A percentile compares a stretch with the other conserved stretches of the same genome.
Conservation (phyloP, 106 monocot species). For the Acorus calamus region DNA sequence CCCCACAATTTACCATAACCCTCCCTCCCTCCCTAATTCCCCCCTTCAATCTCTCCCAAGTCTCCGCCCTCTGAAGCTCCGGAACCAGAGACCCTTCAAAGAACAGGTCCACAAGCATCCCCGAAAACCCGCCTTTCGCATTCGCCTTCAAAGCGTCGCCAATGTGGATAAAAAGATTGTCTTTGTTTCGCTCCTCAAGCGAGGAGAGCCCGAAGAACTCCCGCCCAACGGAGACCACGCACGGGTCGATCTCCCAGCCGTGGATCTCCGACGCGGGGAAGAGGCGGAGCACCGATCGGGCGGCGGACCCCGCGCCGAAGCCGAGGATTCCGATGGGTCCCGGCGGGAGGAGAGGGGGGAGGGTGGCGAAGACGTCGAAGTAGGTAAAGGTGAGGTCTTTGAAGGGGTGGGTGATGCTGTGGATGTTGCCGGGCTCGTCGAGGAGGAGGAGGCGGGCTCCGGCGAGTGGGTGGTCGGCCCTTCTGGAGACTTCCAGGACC, state of each 20-base stretch:
- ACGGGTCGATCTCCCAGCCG: constrained; percentile 85
- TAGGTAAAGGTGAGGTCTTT: constrained; percentile 55
- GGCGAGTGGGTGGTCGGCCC: constrained; percentile 60
- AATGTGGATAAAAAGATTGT: constrained; percentile 32
- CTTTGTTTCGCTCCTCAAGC: constrained; percentile 38
- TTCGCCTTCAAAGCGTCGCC: constrained; percentile 51
- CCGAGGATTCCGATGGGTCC: constrained; percentile 69
- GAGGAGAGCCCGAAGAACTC: constrained; percentile 57
- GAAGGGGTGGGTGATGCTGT: constrained; percentile 64
- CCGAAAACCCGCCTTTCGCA: constrained; percentile 33
- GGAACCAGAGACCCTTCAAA: constrained; percentile 50
- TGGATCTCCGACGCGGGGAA: constrained; percentile 39
- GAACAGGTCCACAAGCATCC: constrained; percentile 66
- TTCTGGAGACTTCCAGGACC: constrained; percentile 61
- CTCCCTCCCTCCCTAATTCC: constrained; percentile 44
- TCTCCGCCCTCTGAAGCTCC: constrained; percentile 51
- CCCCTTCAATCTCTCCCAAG: constrained; percentile 44
- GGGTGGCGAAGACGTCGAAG: constrained; percentile 84
- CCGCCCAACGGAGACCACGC: constrained; percentile 51
- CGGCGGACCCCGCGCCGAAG: constrained; percentile 80
- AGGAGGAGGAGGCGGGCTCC: constrained; percentile 94
- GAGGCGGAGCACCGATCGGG: constrained; percentile 42
- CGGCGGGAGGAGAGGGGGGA: constrained; percentile 66
- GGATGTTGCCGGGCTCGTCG: constrained; percentile 84
- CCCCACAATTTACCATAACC: constrained; percentile 84